Percentiles rank a stretch among this genome's conserved stretches.
These are phyloP conservation scores for Brettanomyces bruxellensis DNA, from an alignment of 805 yeast genomes.

Conservation along the genomic window DNA sequence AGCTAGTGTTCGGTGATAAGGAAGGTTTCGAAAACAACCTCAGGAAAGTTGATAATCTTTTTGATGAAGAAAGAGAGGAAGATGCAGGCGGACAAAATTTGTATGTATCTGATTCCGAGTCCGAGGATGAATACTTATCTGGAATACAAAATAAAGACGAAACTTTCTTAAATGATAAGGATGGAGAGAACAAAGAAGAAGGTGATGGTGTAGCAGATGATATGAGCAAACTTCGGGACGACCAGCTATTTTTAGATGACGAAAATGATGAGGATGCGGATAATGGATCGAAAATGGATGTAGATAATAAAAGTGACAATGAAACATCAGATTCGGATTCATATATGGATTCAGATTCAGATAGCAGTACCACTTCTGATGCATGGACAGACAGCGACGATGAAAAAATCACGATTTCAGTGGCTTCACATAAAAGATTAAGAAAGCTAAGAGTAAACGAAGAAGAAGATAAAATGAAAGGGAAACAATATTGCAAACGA, in stretches of 20 bases:
- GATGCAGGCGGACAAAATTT: slow-evolving; percentile 17
- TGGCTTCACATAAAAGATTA: slow-evolving; percentile 48
- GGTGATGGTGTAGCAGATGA: slow-evolving; percentile 24
- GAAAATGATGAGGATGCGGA: slow-evolving; percentile 27
- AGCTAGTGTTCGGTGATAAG: slow-evolving; percentile 81
- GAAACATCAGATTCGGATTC: slow-evolving; percentile 17
- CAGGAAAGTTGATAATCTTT: slow-evolving; percentile 50
- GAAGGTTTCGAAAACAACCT: slow-evolving; percentile 64
- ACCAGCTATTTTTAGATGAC: slow-evolving; percentile 47
- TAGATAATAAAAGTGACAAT: slow-evolving; percentile 21
- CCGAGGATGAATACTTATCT: slow-evolving; percentile 27
- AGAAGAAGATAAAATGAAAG: slow-evolving; percentile 25
- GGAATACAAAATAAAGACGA: slow-evolving; percentile 38
- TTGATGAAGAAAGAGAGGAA: slow-evolving; percentile 35
- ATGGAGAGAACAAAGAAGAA: slow-evolving; percentile 24
- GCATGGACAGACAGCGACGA: slow-evolving; percentile 94
- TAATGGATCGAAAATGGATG: slow-evolving; percentile 26
- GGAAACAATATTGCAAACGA: slow-evolving; percentile 23
- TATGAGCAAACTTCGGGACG: slow-evolving; percentile 31
- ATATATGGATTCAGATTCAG: slow-evolving; percentile 18
- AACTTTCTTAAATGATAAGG: slow-evolving; percentile 21
- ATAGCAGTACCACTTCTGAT: slow-evolving; percentile 13
- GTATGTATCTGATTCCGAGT: slow-evolving; percentile 17
- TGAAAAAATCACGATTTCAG: slow-evolving; percentile 56
- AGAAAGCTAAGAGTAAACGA: slow-evolving; percentile 62